Evolutionary conservation across 495 filamentous ascomycete genomes (phyloP), one percentile per base, ranked within the genome.

Genomic region (Penicillium soppii): DNA sequence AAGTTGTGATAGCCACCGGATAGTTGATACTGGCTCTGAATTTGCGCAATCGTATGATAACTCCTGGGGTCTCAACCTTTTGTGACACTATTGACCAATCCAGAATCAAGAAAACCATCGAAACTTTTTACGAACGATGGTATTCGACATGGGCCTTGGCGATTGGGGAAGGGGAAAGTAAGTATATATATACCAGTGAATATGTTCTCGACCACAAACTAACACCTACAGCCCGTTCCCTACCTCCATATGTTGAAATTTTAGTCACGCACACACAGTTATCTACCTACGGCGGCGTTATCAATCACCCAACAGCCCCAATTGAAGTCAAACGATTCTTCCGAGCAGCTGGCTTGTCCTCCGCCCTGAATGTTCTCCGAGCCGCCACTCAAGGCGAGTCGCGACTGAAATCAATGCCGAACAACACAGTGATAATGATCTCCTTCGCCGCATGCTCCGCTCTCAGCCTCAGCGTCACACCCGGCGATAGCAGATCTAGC

Each of bases 371-470:
- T 61, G 86, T 89, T n/a, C 79, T 89, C 67, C 78, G 86, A 43
- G 82, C 84, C 3, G 84, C 86, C 12, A 86, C 87, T 12, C 85
- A 87, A 65, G 85, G 86, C 5, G 86, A 89, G 63, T 70, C 73
- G 2, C 77, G 83, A 51, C 75, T 89, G 4, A 82, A 84, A 30
- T 87, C 85, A 8, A 88, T 89, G 85, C 86, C 86, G 4, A 89
- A 88, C 69, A 88, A 89, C 52, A 84, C 86, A 0, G 82, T 84
- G 32, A 88, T 88, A 54, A 88, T 88, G 86, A 87, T 88, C 19
- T 86, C 85, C 4, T 89, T 87, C 47, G 85, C 85, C 1, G 86
- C 86, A 15, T 87, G 85, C 56, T 85, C 87, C 39, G 84, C 85
- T 1, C 71, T 89, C 17, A 79, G 79, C 27, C 77, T 88, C 7